phyloP scores from a whole-genome alignment of 352 stramenopile genomes.

The Pythium pectinolyticum region DNA sequence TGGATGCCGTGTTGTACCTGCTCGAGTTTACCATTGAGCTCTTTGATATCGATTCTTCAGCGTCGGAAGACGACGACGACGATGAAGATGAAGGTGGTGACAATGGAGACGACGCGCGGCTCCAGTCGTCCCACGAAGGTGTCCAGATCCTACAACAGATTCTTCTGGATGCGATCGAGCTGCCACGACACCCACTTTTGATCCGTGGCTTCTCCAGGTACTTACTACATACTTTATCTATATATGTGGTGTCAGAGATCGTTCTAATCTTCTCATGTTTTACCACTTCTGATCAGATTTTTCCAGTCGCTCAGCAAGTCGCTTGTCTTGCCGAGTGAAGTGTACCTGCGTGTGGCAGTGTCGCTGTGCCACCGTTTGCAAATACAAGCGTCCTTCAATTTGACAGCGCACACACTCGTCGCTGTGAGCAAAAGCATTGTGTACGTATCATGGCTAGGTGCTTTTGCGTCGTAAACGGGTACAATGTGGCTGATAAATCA shows the following conservation, averaged over 20 bases:
- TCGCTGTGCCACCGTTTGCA: constrained; percentile 53
- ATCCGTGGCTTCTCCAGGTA: constrained; percentile 59
- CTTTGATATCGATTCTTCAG: constrained; percentile 80
- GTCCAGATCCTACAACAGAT: constrained; percentile 56
- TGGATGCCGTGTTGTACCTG: constrained; percentile 73
- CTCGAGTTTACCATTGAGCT: constrained; percentile 78
- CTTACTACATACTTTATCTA: no score
- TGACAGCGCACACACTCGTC: constrained; percentile 51
- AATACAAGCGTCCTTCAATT: constrained; percentile 41
- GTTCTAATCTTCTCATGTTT: constrained; percentile 2
- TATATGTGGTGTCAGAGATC: neutral
- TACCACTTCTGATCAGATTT: no score
- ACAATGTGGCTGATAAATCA: no score
- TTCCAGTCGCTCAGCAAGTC: constrained; percentile 56
- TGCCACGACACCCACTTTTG: constrained; percentile 63
- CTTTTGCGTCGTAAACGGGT: no score
- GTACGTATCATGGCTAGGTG: no score
- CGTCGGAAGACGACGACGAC: constrained; percentile 53
- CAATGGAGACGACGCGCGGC: neutral
- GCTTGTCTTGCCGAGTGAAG: constrained; percentile 47
- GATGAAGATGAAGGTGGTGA: constrained; percentile 18
- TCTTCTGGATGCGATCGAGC: constrained; percentile 38
- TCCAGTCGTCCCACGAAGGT: constrained; percentile 34
- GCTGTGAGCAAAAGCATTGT: constrained; percentile 50
- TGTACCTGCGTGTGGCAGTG: constrained; percentile 45